Percentiles rank a stretch among this genome's conserved stretches.
Evolutionary conservation across 2,329 filamentous ascomycete species (phyloP).

Genomic region (Aspergillus sp.): DNA sequence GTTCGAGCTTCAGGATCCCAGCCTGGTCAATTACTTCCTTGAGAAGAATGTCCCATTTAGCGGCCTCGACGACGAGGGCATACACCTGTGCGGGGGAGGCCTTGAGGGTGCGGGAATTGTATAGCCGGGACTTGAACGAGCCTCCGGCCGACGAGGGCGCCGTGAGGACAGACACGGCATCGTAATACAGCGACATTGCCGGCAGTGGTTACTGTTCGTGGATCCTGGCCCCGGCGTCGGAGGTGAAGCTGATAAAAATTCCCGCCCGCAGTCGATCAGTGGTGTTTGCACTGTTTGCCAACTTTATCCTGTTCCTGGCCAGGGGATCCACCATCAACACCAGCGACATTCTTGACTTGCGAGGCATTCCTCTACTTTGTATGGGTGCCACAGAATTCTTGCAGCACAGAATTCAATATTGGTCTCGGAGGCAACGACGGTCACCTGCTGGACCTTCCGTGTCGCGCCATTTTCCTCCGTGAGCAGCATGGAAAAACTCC

Average conservation of each 20-base stretch:
- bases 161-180: conserved; percentile 74
- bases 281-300: not conserved
- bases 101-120: conserved; percentile 70
- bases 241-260: not conserved
- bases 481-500: too few species aligned
- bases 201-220: not conserved
- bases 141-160: conserved; percentile 66
- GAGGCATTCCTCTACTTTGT: too few species aligned
- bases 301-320: not conserved
- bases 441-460: too few species aligned
- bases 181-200: conserved; percentile 90
- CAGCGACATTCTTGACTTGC: too few species aligned
- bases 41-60: conserved; percentile 85
- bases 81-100: conserved; percentile 80
- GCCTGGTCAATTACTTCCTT: conserved; percentile 87
- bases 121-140: conserved; percentile 84
- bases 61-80: conserved; percentile 79
- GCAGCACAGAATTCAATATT: too few species aligned
- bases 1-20: conserved; percentile 73
- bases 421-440: too few species aligned
- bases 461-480: too few species aligned
- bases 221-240: not conserved
- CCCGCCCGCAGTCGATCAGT: not conserved
- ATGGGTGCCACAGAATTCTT: too few species aligned
- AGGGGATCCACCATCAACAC: not conserved